phyloP scores from a whole-genome alignment of 2,329 filamentous ascomycete genomes.

The Chaetomiaceae sp. region DNA sequence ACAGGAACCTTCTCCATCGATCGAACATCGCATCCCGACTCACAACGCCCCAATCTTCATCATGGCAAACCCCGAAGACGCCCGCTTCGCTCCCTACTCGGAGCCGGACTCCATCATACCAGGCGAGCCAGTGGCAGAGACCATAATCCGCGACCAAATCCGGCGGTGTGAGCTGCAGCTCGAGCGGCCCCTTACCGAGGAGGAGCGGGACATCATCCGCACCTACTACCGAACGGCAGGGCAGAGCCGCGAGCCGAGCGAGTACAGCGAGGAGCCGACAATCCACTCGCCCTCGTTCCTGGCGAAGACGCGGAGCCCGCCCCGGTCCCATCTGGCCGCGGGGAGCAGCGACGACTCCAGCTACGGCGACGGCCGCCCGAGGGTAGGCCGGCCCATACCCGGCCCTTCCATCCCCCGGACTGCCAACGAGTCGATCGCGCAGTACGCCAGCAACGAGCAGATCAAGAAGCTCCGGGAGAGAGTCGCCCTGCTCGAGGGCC shows the following conservation, averaged over 20 bases:
- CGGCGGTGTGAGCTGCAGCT: not conserved
- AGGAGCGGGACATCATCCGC: not conserved
- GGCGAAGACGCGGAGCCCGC: too few relatives aligned
- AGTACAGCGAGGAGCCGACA: not conserved
- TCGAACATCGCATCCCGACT: not conserved
- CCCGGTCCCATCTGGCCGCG: too few relatives aligned
- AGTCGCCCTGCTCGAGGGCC: not conserved
- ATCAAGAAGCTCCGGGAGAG: not conserved
- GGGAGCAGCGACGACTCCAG: too few relatives aligned
- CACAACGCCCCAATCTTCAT: not conserved
- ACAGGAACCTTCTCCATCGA: too few relatives aligned
- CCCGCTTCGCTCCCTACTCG: not conserved
- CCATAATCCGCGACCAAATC: constrained; percentile 5
- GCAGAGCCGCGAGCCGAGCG: not conserved
- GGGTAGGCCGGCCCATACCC: too few relatives aligned
- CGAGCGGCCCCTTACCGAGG: not conserved
- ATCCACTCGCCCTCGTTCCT: not conserved
- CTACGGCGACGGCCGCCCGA: too few relatives aligned
- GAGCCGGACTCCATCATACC: not conserved
- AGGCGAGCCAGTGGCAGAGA: not conserved
- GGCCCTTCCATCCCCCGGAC: not conserved
- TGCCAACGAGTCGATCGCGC: not conserved
- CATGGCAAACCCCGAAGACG: not conserved
- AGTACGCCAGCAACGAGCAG: not conserved
- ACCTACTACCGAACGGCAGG: not conserved